Evolutionary conservation across 1,139 yeast genomes (phyloP), one percentile per base, ranked within the genome.

Genomic region (Diutina sp.): DNA sequence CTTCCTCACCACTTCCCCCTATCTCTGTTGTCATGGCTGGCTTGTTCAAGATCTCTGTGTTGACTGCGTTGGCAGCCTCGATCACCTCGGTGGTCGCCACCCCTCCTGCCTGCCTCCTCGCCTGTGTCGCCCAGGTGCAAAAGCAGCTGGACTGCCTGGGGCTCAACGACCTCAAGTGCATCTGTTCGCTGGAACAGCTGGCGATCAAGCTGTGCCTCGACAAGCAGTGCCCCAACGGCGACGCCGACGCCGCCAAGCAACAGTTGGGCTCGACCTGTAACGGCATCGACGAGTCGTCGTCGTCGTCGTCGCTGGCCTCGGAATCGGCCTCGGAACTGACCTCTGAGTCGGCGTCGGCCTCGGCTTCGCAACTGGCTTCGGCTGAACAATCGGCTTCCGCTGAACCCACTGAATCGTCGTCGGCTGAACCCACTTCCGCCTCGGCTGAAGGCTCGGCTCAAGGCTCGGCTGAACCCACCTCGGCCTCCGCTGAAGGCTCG

Each of bases 61-160:
- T 80, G 61, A 70, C 80, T 60, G 76, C 83, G 56, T 67, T 82
- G 58, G 80, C 83, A 57, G 71, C 81, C 57, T 67, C 81, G 58
- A 71, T 81, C 57, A 73, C 74, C 55, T 65, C 74, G 55, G 81
- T 76, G 53, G 70, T 79, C 55, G 95, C 95, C 58, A 76, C 93
- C 58, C 93, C 96, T 57, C 95, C 95, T 61, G 96, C 96, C 51
- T 90, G 96, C 76, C 75, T 90, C 63, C 77, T 90, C 69, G 95
- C 96, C 55, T 90, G 96, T 80, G 93, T 87, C 59, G 78, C 87
- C 57, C 78, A 82, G 65, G 90, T 86, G 57, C 76, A 81, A 63
- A 80, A 78, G 67, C 63, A 68, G n/a, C 71, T 82, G 56, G 65
- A 73, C 55, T 85, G 91, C 70, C 63, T 72, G 58, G 75, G 83